Evolutionary conservation across 2,329 filamentous ascomycete genomes (phyloP).

Genomic region (Helminthosporium solani): DNA sequence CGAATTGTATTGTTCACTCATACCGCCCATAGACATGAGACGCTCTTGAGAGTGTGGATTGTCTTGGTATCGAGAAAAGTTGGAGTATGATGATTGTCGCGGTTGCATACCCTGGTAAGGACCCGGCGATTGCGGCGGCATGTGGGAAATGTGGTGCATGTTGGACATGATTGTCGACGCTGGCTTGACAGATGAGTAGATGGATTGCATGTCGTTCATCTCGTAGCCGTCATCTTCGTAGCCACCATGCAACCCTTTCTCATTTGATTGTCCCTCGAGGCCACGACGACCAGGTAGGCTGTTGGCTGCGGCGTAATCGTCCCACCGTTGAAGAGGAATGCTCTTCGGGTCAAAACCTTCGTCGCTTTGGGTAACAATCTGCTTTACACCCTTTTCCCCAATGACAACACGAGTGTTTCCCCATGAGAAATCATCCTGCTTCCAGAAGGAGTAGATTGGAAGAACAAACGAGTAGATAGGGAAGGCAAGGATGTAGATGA

Average conservation of each 20-base stretch:
- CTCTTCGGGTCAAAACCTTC: constrained; percentile 88
- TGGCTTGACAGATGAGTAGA: constrained; percentile 89
- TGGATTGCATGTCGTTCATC: constrained; percentile 96
- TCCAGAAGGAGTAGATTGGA: constrained; percentile 98
- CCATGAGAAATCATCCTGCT: constrained; percentile 98
- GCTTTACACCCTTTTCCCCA: constrained; percentile 86
- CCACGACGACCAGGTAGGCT: constrained; percentile 89
- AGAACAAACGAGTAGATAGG: constrained; percentile 90
- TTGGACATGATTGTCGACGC: constrained; percentile 84
- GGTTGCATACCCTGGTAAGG: constrained; percentile 65
- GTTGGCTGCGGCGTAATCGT: constrained; percentile 87
- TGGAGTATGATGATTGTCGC: constrained; percentile 73
- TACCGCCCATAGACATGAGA: constrained; percentile 62
- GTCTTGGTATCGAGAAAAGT: constrained; percentile 63
- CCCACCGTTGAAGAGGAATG: constrained; percentile 94
- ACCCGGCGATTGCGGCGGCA: constrained; percentile 76
- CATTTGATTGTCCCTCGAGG: constrained; percentile 49
- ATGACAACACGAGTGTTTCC: constrained; percentile 98
- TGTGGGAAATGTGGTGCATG: constrained; percentile 71
- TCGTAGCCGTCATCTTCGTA: constrained; percentile 82
- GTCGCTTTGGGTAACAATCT: constrained; percentile 78
- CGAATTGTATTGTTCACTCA: constrained; percentile 46
- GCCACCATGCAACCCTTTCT: constrained; percentile 60
- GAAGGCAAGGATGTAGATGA: constrained; percentile 95
- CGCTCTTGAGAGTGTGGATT: constrained; percentile 55